Conservation (phyloP, 1,284 basidiomycete species). For the Apiotrichum gamsii region DNA sequence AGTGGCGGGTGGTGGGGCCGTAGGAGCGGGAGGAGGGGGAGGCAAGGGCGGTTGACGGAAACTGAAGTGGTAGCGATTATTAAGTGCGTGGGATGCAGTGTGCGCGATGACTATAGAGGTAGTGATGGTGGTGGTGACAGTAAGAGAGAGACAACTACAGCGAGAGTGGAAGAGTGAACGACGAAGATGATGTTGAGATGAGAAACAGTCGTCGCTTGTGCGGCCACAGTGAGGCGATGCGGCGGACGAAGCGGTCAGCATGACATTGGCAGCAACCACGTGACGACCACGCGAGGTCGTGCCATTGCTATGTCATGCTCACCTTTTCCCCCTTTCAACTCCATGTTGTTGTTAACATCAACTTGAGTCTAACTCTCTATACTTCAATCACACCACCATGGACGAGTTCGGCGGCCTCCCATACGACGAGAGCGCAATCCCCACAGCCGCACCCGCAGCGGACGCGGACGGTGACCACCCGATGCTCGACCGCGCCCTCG, state of each 20-base stretch:
- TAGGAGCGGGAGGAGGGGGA: not conserved
- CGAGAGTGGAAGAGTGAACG: not conserved
- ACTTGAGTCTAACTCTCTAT: not conserved
- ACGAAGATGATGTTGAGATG: no score
- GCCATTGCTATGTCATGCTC: not conserved
- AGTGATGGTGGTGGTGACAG: no score
- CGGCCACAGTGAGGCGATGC: not conserved
- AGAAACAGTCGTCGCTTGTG: no score
- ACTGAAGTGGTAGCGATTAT: no score
- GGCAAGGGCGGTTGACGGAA: not conserved
- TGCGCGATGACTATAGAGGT: no score
- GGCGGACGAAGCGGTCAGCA: not conserved
- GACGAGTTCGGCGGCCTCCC: constrained; percentile 25
- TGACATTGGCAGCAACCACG: not conserved
- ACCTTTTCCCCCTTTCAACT: not conserved
- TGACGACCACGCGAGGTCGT: not conserved
- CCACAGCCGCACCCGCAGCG: not conserved
- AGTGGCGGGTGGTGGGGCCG: no score
- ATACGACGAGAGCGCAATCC: constrained; percentile 22
- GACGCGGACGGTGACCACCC: constrained; percentile 15
- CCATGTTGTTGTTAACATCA: no score
- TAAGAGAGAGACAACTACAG: no score
- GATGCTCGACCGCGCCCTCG: constrained; percentile 32
- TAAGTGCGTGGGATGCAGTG: no score
- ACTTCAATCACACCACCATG: constrained; percentile 5